Evolutionary conservation across 768 basidiomycete species (phyloP), one percentile per base, ranked within the genome.

Genomic region (Hygrocybe coccinea): DNA sequence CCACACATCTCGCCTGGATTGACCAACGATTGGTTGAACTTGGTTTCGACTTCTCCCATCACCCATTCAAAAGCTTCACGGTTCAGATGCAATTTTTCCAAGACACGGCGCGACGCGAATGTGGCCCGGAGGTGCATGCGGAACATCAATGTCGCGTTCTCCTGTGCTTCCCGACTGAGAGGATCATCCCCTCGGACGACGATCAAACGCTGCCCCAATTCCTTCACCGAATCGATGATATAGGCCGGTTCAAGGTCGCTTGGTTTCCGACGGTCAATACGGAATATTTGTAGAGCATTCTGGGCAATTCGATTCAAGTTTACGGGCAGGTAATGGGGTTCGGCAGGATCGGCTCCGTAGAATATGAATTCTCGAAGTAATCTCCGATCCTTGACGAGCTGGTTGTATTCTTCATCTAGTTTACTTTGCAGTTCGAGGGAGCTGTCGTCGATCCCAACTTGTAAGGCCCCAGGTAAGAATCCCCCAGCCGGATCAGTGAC

Each of bases 1-100:
- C 97, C 97, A 61, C 97, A 98, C 97, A 99, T 99, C 73, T 98
- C 97, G 44, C 95, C 95, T 0, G 97, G 91, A 64, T 97, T 89
- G 9, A 83, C 93, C 2, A 95, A 63, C 2, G 97, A 89, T 62
- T 86, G 87, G 66, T 97, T 95, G 79, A 98, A 98, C 69, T 95
- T 94, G 44, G 91, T 80, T 69, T 98, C 95, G 29, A 98, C 83
- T 72, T 98, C 97, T 59, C 97, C 89, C 49, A 97, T 64, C 1
- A 98, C 92, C 97, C 97, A 99, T 65, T 97, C 94, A 67, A 97
- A 98, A 2, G 95, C 95, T 71, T 97, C 92, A 43, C 83, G 79
- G 58, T 89, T 94, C 35, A 98, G 77, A 63, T 95, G 94, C 69
- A 83, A 85, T 60, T 85, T 83, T 71, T 97, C 93, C 58, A 99